phyloP scores from a whole-genome alignment of 2,329 filamentous ascomycete genomes.

The Aspergillus udagawae region DNA sequence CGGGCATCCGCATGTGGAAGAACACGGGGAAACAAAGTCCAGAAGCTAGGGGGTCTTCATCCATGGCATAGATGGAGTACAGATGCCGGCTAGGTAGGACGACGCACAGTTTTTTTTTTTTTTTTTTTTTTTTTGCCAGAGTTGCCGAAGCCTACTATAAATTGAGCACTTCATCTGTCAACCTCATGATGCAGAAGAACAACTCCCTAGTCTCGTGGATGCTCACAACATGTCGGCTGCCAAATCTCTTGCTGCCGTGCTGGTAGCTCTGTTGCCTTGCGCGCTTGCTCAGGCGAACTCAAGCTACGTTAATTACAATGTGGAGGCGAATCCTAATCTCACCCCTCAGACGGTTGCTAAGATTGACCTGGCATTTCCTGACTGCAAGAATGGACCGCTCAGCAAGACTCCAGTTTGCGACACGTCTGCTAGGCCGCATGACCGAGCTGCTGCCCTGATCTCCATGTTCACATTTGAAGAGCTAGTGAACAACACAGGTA shows the following conservation, averaged over 20 bases:
- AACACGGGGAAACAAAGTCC: not conserved
- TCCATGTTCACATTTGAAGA: conserved; percentile 50
- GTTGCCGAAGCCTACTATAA: conserved; percentile 3
- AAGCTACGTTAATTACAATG: conserved; percentile 24
- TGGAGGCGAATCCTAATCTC: conserved; percentile 22
- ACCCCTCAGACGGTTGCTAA: conserved; percentile 15
- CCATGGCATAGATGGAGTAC: conserved; percentile 2
- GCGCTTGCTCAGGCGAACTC: conserved; percentile 24
- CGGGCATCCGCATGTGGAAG: conserved; percentile 6
- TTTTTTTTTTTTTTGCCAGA: not conserved
- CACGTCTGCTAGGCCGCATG: conserved; percentile 34
- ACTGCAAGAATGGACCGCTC: conserved; percentile 50
- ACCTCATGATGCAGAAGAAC: not conserved
- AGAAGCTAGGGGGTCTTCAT: not conserved
- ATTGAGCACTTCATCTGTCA: not conserved
- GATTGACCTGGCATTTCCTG: conserved; percentile 41
- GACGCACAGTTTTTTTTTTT: not conserved
- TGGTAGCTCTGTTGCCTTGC: conserved; percentile 20
- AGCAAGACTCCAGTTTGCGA: conserved; percentile 51
- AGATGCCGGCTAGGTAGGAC: not conserved
- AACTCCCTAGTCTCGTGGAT: not conserved
- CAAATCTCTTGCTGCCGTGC: conserved; percentile 14
- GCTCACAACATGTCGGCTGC: conserved; percentile 14
- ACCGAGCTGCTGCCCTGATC: conserved; percentile 48
- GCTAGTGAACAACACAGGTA: conserved; percentile 53